Conservation (phyloP, 176 grass and related monocot genomes). For the Eremochloa ophiuroides region DNA sequence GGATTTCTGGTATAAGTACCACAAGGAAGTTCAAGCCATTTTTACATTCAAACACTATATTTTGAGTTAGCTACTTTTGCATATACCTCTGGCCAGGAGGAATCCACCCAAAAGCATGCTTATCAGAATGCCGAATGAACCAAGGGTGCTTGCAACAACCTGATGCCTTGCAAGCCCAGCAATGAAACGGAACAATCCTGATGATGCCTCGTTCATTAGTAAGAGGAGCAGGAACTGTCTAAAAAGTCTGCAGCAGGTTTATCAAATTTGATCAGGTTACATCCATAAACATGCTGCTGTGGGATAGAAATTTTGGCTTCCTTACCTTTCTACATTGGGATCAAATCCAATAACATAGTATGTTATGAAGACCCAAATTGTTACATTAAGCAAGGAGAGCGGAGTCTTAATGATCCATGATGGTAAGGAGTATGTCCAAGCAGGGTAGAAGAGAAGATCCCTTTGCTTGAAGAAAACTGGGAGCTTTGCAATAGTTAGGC, state of each 20-base stretch:
- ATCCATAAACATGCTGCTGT: background rate
- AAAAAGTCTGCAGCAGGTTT: slow-evolving; percentile 43
- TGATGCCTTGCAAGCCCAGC: slow-evolving; percentile 61
- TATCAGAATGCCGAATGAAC: slow-evolving; percentile 52
- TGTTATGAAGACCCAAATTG: slow-evolving; percentile 66
- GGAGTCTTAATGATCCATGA: slow-evolving; percentile 70
- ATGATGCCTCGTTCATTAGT: slow-evolving; percentile 45
- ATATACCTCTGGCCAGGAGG: slow-evolving; percentile 72
- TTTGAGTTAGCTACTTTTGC: slow-evolving; percentile 2
- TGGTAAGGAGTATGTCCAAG: slow-evolving; percentile 68
- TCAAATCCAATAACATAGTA: slow-evolving; percentile 87
- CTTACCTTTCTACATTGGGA: slow-evolving; percentile 60
- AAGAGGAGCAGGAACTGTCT: slow-evolving; percentile 67
- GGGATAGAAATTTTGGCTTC: background rate
- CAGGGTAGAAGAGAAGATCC: slow-evolving; percentile 73
- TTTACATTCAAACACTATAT: background rate
- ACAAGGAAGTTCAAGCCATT: background rate
- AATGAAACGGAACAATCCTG: slow-evolving; percentile 60
- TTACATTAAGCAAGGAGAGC: slow-evolving; percentile 54
- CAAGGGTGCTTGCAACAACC: slow-evolving; percentile 64
- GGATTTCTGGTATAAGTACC: background rate
- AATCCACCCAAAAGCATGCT: slow-evolving; percentile 69
- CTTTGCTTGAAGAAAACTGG: slow-evolving; percentile 90
- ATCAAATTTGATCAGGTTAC: background rate
- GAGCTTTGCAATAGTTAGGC: slow-evolving; percentile 56